These are phyloP conservation scores for Takakia lepidozioides DNA, from an alignment of 225 moss, liverwort and hornwort genomes.

Conservation along the genomic window DNA sequence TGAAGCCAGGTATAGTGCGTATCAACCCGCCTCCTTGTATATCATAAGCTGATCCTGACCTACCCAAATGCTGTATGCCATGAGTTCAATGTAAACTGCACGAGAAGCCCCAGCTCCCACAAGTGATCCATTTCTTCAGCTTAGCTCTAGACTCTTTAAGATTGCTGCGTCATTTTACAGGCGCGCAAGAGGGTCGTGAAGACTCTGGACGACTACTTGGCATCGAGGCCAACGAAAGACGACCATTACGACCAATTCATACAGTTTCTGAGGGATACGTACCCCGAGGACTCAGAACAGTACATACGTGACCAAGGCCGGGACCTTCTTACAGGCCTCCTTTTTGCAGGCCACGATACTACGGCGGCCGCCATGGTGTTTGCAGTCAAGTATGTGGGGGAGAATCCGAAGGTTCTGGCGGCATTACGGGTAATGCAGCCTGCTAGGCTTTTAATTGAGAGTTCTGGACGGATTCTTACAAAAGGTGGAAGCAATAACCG, in stretches of 20 bases:
- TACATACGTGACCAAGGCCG: slow-evolving; percentile 32
- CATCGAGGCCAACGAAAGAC: slow-evolving; percentile 11
- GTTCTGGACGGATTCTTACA: too few species aligned
- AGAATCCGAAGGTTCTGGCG: slow-evolving; percentile 19
- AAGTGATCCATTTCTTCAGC: too few species aligned
- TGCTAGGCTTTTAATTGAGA: too few species aligned
- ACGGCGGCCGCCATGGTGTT: slow-evolving; percentile 56
- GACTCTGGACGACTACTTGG: slow-evolving; percentile 24
- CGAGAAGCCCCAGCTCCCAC: too few species aligned
- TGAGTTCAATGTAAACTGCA: too few species aligned
- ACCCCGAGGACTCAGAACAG: slow-evolving; percentile 15
- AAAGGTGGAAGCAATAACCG: too few species aligned
- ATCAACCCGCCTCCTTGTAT: too few species aligned
- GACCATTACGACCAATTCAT: slow-evolving; percentile 36
- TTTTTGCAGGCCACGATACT: slow-evolving; percentile 55
- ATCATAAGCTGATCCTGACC: too few species aligned
- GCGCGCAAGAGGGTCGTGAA: slow-evolving; percentile 35
- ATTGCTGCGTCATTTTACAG: too few species aligned
- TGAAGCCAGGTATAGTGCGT: too few species aligned
- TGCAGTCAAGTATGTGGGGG: slow-evolving; percentile 43
- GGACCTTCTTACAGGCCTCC: slow-evolving; percentile 27
- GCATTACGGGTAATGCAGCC: slow-evolving; percentile 34
- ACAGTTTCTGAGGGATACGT: slow-evolving; percentile 23
- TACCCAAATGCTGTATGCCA: too few species aligned
- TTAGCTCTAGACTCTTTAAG: too few species aligned